Conservation (phyloP, 2,329 filamentous ascomycete species). For the Xylaria sp. region DNA sequence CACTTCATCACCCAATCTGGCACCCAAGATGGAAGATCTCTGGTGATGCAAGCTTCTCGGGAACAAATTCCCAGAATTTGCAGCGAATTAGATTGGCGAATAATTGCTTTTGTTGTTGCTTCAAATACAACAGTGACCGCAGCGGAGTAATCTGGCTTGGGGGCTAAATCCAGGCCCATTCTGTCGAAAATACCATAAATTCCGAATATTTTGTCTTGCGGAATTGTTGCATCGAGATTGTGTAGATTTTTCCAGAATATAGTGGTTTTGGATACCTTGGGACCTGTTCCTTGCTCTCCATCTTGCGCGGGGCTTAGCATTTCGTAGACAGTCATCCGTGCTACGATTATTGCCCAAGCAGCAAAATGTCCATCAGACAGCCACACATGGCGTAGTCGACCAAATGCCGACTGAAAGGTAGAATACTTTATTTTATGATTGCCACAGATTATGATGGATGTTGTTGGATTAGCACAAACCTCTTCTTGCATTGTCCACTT, state of each 20-base stretch:
- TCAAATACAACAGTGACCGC: neutral
- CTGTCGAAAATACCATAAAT: neutral
- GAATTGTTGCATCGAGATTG: neutral
- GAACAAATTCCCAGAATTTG: neutral
- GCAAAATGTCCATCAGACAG: too few species aligned
- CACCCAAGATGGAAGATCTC: slow-evolving; percentile 9
- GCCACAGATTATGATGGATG: neutral
- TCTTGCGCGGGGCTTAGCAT: too few species aligned
- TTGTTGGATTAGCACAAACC: neutral
- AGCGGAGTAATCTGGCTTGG: neutral
- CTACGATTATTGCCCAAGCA: too few species aligned
- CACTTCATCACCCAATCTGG: neutral
- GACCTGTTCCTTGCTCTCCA: too few species aligned
- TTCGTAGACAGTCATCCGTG: too few species aligned
- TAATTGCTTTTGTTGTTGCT: neutral
- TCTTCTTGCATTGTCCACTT: slow-evolving; percentile 11
- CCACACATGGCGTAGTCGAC: too few species aligned
- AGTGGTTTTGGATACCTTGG: too few species aligned
- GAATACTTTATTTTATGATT: neutral
- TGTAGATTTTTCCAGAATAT: neutral
- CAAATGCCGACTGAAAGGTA: too few species aligned
- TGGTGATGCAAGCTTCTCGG: neutral
- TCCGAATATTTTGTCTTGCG: slow-evolving; percentile 8
- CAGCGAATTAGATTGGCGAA: neutral
- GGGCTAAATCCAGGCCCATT: neutral